Evolutionary conservation across 2,329 filamentous ascomycete species (phyloP).

Genomic region (Arthroderma sp.): DNA sequence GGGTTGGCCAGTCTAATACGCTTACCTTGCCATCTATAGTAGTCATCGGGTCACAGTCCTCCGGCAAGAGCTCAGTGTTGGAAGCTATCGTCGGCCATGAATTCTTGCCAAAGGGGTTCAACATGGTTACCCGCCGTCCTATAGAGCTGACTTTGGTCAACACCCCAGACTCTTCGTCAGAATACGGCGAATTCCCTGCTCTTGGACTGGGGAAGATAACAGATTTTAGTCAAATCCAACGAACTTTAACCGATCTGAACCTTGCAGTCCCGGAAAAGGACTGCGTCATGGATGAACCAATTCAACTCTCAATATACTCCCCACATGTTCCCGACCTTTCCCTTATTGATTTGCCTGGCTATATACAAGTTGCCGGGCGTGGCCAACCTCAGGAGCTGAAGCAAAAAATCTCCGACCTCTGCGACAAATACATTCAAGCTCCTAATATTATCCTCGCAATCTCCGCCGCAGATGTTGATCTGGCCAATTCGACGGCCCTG

Average conservation of each 20-base stretch:
- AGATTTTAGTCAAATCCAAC: constrained; percentile 77
- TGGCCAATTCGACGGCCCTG: constrained; percentile 89
- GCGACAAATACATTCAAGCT: constrained; percentile 93
- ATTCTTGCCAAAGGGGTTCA: constrained; percentile 92
- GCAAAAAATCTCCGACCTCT: constrained; percentile 89
- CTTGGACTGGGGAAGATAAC: constrained; percentile 79
- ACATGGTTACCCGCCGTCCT: constrained; percentile 93
- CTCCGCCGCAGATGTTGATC: constrained; percentile 90
- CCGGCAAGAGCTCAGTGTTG: constrained; percentile 91
- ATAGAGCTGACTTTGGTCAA: constrained; percentile 96
- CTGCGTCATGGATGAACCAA: constrained; percentile 93
- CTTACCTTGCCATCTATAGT: constrained; percentile 91
- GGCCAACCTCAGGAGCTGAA: constrained; percentile 87
- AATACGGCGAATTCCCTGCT: constrained; percentile 94
- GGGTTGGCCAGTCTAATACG: constrained; percentile 79
- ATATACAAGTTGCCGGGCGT: constrained; percentile 87
- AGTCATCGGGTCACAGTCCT: constrained; percentile 97
- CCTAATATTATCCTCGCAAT: constrained; percentile 96
- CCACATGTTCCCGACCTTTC: constrained; percentile 91
- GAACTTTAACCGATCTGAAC: constrained; percentile 89
- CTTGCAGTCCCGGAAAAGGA: constrained; percentile 79
- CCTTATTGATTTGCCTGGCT: constrained; percentile 89
- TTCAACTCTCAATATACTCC: constrained; percentile 89
- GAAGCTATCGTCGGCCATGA: constrained; percentile 97
- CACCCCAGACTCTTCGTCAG: constrained; percentile 70